Conservation (phyloP, 805 yeast genomes). For the Zygosaccharomyces kombuchaensis region DNA sequence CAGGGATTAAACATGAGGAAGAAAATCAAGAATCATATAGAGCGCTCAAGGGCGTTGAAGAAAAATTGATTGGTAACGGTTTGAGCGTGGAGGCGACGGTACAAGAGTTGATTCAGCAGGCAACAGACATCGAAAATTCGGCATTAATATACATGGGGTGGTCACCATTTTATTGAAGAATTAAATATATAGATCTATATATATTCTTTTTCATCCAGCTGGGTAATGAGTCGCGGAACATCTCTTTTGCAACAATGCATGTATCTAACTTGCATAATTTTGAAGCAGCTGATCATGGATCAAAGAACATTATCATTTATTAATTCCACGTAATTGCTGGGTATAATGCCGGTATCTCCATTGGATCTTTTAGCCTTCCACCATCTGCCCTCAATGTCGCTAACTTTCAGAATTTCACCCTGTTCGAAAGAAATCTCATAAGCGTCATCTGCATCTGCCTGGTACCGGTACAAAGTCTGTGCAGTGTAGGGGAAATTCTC, state of each 20-base stretch:
- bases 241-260: not conserved
- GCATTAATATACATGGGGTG: conserved; percentile 79
- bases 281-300: not conserved
- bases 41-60: conserved; percentile 69
- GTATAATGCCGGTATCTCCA: conserved; percentile 95
- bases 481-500: conserved; percentile 73
- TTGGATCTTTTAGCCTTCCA: conserved; percentile 91
- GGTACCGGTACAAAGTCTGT: conserved; percentile 77
- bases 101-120: conserved; percentile 73
- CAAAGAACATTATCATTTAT: conserved; percentile 37
- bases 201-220: not conserved
- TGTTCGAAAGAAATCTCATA: conserved; percentile 87
- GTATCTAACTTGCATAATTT: not conserved
- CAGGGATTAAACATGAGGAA: conserved; percentile 12
- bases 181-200: not conserved
- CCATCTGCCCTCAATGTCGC: conserved; percentile 95
- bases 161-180: conserved; percentile 62
- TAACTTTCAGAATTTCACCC: conserved; percentile 87
- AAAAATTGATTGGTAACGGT: conserved; percentile 60
- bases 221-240: not conserved
- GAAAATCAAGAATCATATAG: conserved; percentile 71
- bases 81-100: conserved; percentile 82
- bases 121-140: conserved; percentile 61
- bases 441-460: conserved; percentile 87
- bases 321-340: conserved; percentile 86